These are phyloP conservation scores for Hymenoscyphus scutula DNA, from an alignment of 2,329 filamentous ascomycete species.

Conservation along the genomic window DNA sequence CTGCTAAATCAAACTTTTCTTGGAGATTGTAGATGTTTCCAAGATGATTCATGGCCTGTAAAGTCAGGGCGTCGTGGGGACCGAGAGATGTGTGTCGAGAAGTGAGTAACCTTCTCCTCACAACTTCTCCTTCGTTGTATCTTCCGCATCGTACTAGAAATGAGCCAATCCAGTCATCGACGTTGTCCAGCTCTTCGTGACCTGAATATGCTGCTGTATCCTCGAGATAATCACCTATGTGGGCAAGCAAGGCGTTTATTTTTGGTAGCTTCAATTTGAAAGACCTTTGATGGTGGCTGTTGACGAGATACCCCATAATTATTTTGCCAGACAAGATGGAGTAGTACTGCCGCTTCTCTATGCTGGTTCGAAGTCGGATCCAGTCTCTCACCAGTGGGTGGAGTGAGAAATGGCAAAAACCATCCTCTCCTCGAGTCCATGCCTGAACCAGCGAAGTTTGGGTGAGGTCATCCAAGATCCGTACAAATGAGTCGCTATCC, in stretches of 20 bases:
- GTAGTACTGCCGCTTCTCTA: constrained; percentile 11
- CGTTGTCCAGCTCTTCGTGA: not conserved
- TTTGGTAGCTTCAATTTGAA: constrained; percentile 12
- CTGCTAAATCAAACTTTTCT: constrained; percentile 1
- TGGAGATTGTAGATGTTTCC: not conserved
- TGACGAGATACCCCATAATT: not conserved
- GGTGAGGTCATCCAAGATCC: constrained; percentile 18
- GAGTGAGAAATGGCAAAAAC: constrained; percentile 20
- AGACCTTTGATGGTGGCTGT: not conserved
- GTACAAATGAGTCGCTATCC: constrained; percentile 20
- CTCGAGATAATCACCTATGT: constrained; percentile 15
- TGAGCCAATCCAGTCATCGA: constrained; percentile 3
- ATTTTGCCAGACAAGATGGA: constrained; percentile 8
- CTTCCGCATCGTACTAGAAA: constrained; percentile 8
- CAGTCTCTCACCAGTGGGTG: constrained; percentile 30
- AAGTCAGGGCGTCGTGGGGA: not conserved
- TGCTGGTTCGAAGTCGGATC: constrained; percentile 22
- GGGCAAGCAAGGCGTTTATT: constrained; percentile 13
- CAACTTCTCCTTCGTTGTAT: constrained; percentile 9
- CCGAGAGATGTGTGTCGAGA: not conserved
- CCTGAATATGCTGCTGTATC: constrained; percentile 2
- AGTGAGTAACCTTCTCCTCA: constrained; percentile 2
- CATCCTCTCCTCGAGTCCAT: constrained; percentile 17
- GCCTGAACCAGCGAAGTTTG: constrained; percentile 26
- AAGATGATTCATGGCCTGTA: constrained; percentile 2